Evolutionary conservation across 495 filamentous ascomycete genomes (phyloP).

Genomic region (Tirmania nivea): DNA sequence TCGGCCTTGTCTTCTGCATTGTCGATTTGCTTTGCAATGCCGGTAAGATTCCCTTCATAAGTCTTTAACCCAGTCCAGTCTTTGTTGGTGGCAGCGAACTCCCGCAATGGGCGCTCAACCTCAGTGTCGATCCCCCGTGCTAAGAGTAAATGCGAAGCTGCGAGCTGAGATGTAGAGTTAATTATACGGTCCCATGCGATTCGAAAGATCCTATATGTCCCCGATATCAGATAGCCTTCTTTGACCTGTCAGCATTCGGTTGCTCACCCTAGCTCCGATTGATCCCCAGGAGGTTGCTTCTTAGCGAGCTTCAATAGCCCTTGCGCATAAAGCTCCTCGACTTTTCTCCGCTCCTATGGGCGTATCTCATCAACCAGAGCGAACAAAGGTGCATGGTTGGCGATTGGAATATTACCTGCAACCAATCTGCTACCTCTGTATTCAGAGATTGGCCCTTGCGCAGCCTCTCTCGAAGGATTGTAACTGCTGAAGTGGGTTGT

Average conservation of each 20-base stretch:
- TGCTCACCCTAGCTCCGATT: conserved; percentile 63
- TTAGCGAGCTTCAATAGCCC: conserved; percentile 59
- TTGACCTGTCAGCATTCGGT: not conserved
- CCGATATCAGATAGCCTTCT: not conserved
- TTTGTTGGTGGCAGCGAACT: conserved; percentile 41
- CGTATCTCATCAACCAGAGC: not conserved
- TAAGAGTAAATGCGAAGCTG: conserved; percentile 63
- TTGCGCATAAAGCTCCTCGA: conserved; percentile 79
- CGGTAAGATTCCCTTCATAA: conserved; percentile 57
- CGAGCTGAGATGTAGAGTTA: conserved; percentile 53
- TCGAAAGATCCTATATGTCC: conserved; percentile 50
- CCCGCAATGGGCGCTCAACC: conserved; percentile 66
- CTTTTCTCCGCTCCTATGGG: conserved; percentile 63
- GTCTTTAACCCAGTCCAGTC: conserved; percentile 72
- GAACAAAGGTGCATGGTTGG: not conserved
- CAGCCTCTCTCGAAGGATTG: conserved; percentile 67
- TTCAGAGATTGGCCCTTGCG: conserved; percentile 73
- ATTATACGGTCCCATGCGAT: conserved; percentile 84
- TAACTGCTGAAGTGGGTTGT: conserved; percentile 66
- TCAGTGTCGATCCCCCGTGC: conserved; percentile 74
- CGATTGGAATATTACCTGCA: conserved; percentile 44
- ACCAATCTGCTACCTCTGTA: conserved; percentile 82
- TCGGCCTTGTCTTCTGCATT: conserved; percentile 66
- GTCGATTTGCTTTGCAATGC: conserved; percentile 69
- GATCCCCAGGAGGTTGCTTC: conserved; percentile 45